Conservation (phyloP, 75 land plant species). For the Larix kaempferi region DNA sequence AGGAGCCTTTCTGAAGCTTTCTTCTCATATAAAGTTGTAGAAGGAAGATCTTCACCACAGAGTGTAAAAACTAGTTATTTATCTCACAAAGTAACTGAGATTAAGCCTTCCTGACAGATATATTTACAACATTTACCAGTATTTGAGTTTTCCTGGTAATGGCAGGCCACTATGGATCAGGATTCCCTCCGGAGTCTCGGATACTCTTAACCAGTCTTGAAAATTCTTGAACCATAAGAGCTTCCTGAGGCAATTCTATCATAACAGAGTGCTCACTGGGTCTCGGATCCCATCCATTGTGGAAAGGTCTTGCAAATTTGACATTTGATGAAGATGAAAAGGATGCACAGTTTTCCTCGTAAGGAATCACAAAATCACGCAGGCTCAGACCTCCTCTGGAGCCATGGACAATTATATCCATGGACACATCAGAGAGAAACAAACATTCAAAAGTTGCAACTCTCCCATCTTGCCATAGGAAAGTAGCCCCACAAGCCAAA, state of each 20-base stretch:
- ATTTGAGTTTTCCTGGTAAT: too few relatives aligned
- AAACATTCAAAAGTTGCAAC: slow-evolving; percentile 73
- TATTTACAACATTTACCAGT: slow-evolving; percentile 41
- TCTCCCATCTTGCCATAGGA: slow-evolving; percentile 62
- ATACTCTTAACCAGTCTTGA: too few relatives aligned
- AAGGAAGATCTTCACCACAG: too few relatives aligned
- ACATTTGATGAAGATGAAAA: slow-evolving; percentile 16
- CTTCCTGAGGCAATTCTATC: slow-evolving; percentile 37
- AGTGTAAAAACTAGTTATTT: neutral
- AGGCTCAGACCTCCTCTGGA: slow-evolving; percentile 41
- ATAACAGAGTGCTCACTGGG: slow-evolving; percentile 15
- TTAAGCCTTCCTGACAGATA: slow-evolving; percentile 28
- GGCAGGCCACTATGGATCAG: too few relatives aligned
- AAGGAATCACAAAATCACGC: slow-evolving; percentile 67
- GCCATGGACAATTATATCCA: slow-evolving; percentile 43
- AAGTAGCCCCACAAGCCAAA: slow-evolving; percentile 50
- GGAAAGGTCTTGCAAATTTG: slow-evolving; percentile 16
- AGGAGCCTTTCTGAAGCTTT: too few relatives aligned
- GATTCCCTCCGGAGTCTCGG: too few relatives aligned
- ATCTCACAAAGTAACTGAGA: neutral
- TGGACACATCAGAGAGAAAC: slow-evolving; percentile 59
- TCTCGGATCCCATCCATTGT: slow-evolving; percentile 24
- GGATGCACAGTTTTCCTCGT: slow-evolving; percentile 21
- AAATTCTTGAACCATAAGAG: slow-evolving; percentile 52
- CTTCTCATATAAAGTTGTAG: too few relatives aligned